phyloP scores from a whole-genome alignment of 768 basidiomycete genomes.

The Krasilnikovozyma curviuscula region DNA sequence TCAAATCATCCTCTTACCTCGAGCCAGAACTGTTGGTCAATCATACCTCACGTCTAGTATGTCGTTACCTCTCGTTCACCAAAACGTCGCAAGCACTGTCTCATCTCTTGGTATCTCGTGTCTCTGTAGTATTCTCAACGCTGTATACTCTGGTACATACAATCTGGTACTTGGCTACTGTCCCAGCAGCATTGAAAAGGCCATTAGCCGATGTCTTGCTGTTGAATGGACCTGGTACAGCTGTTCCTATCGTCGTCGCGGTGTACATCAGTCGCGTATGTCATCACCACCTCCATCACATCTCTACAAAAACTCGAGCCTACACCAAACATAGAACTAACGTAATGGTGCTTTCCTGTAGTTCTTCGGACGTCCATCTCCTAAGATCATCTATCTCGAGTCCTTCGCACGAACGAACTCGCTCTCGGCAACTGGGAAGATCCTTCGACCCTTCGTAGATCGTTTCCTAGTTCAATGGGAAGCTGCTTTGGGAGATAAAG shows the following conservation, averaged over 20 bases:
- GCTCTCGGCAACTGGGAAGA: slow-evolving; percentile 64
- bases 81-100: no score
- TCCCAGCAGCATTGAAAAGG: background rate
- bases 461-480: no score
- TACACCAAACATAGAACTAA: background rate
- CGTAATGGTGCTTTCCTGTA: slow-evolving; percentile 22
- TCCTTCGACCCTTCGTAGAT: slow-evolving; percentile 66
- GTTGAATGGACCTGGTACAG: slow-evolving; percentile 88
- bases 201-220: slow-evolving; percentile 55
- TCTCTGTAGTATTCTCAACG: slow-evolving; percentile 47
- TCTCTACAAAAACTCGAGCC: background rate
- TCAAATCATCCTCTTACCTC: slow-evolving; percentile 49
- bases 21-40: slow-evolving; percentile 75
- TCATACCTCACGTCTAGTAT: slow-evolving; percentile 46
- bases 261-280: slow-evolving; percentile 32
- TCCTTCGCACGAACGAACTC: slow-evolving; percentile 71
- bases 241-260: slow-evolving; percentile 54
- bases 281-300: background rate
- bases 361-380: slow-evolving; percentile 55
- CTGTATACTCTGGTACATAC: slow-evolving; percentile 41
- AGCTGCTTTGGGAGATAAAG: no score
- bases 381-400: slow-evolving; percentile 68
- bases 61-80: no score
- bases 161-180: slow-evolving; percentile 37
- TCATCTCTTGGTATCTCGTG: no score